Evolutionary conservation across 2,329 filamentous ascomycete species (phyloP).

Genomic region (Aspergillus proliferans): DNA sequence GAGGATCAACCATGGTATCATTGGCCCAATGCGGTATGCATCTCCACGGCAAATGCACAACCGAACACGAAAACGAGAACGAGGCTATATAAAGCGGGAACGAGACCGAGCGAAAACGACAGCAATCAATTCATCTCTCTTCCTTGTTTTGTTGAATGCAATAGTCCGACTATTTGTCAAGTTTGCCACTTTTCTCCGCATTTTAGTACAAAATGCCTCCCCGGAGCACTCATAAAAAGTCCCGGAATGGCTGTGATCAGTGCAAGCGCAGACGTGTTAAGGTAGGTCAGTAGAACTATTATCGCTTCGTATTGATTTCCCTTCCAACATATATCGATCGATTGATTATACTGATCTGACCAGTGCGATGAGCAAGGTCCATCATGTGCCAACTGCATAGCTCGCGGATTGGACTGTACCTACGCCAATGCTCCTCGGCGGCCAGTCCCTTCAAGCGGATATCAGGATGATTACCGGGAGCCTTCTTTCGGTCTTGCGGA

Average conservation of each 20-base stretch:
- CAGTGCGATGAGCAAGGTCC: constrained; percentile 36
- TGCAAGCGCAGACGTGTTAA: constrained; percentile 39
- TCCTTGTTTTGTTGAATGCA: not conserved
- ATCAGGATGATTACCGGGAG: not conserved
- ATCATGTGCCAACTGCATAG: constrained; percentile 32
- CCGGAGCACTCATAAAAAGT: constrained; percentile 37
- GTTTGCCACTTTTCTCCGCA: not conserved
- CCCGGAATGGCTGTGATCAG: constrained; percentile 37
- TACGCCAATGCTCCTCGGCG: constrained; percentile 8
- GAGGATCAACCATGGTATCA: not conserved
- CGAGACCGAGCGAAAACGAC: not conserved
- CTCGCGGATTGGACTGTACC: constrained; percentile 29
- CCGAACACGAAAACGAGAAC: not conserved
- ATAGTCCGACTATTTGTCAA: not conserved
- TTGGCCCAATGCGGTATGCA: not conserved
- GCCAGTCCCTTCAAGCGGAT: not conserved
- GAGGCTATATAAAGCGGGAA: not conserved
- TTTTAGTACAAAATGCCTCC: constrained; percentile 23
- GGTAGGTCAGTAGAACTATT: constrained; percentile 17
- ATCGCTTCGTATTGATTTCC: no score
- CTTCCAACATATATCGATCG: no score
- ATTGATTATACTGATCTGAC: not conserved
- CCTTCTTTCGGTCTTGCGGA: constrained; percentile 27
- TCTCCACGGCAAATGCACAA: not conserved
- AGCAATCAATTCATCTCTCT: not conserved